Base-by-base conservation (phyloP, 805 yeast genomes). In the Ogataea populi-albae region DNA sequence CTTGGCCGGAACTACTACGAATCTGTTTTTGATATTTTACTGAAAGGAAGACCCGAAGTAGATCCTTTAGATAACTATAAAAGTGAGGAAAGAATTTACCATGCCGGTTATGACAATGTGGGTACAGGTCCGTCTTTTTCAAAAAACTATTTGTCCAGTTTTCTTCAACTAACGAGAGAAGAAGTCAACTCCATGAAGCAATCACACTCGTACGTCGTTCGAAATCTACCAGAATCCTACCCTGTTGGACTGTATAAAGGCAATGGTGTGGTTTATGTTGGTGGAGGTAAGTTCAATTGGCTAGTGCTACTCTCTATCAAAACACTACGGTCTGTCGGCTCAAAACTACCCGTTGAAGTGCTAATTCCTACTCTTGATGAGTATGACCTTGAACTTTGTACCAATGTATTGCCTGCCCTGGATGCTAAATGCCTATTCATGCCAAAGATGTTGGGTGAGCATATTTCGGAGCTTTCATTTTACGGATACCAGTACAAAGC, bases 211-310 rank as follows among this genome's bases (percentile, higher is more conserved):
- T 52, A 53, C 30, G 73, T 75, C 6, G 64, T 74, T 15, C 50
- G 57, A 3, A 60, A 59, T 20, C 52, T 80, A 56, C 84, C 81
- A 2, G 63, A 64, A 3, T 57, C 61, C 32, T 52, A 62, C 3
- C 78, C 77, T 0, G 69, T 65, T 30, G 59, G 62, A 1, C 47
- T 75, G 8, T 77, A 74, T 50, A 52, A 56, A 4, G 75, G 79
- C 2, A 64, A 74, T 50, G 85, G 86, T 20, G 72, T 77, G 14
- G 86, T 79, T 1, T 77, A 69, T 44, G 88, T 84, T 23, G 93
- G 91, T 10, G 94, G 94, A 18, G 89, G 88, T 1, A 74, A 70
- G 47, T 84, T 77, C 61, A 77, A 80, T 46, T 80, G 89, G 71
- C 64, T 82, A 41, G 75, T 85, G 5, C 60, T 82, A 27, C 62